These are phyloP conservation scores for Plantago ovata DNA, from an alignment of 257 asterid species.

Conservation along the genomic window DNA sequence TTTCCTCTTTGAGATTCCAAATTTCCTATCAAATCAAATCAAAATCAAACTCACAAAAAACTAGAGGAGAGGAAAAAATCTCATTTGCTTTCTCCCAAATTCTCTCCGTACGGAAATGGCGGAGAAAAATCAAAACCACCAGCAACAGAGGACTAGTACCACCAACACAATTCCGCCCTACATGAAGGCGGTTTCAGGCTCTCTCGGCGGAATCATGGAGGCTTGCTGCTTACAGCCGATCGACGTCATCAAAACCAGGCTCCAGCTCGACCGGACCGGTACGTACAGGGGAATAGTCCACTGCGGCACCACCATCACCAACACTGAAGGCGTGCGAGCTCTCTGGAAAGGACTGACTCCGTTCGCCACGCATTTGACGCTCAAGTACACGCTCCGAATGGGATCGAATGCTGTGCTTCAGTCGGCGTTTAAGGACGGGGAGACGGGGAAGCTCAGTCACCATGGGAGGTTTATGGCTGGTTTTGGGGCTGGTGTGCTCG, in stretches of 20 bases:
- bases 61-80: no score
- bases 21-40: no score
- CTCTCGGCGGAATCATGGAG: conserved; percentile 87
- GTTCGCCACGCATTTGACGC: conserved; percentile 88
- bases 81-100: no score
- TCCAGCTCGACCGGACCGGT: conserved; percentile 86
- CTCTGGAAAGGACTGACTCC: conserved; percentile 98
- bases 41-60: no score
- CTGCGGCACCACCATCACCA: conserved; percentile 71
- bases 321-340: conserved; percentile 76
- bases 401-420: conserved; percentile 92
- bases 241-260: conserved; percentile 94
- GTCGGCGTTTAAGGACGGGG: conserved; percentile 70
- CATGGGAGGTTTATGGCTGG: conserved; percentile 78
- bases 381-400: conserved; percentile 91
- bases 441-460: conserved; percentile 76
- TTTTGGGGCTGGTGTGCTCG: conserved; percentile 98
- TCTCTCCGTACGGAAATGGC: conserved; percentile 33
- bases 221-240: conserved; percentile 92
- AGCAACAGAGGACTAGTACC: conserved; percentile 18
- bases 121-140: conserved; percentile 21
- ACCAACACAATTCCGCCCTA: conserved; percentile 66
- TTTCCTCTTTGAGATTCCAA: no score
- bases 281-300: conserved; percentile 78
- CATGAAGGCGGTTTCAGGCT: conserved; percentile 90